A percentile compares a stretch with the other conserved stretches of the same genome.
Evolutionary conservation across 1,284 basidiomycete species (phyloP).

Genomic region (Tremellales sp.): DNA sequence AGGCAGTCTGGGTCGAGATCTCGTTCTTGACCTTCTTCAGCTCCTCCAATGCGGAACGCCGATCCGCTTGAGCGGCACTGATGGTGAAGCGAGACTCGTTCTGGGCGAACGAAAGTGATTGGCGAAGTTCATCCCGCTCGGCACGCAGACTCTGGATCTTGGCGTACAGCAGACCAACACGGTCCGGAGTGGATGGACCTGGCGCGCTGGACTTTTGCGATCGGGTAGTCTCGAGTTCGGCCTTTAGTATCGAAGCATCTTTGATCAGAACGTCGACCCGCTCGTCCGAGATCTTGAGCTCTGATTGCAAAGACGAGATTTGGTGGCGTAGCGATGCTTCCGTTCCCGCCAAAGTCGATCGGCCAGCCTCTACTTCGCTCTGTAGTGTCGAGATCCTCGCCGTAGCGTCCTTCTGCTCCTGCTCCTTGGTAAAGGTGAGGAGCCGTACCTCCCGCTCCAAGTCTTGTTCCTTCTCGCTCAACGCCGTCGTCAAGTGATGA

Average conservation of each 20-base stretch:
- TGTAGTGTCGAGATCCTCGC: background rate
- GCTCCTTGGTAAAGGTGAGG: conserved; percentile 6
- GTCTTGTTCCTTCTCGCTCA: conserved; percentile 5
- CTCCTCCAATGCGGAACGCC: conserved; percentile 36
- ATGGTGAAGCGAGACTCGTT: conserved; percentile 66
- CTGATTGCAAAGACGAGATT: too few relatives aligned
- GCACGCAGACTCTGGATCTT: conserved; percentile 60
- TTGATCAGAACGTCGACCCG: background rate
- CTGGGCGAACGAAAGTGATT: conserved; percentile 65
- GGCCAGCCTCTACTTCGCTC: background rate
- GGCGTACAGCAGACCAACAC: conserved; percentile 54
- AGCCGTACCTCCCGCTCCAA: conserved; percentile 12
- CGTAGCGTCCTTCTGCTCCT: conserved; percentile 7
- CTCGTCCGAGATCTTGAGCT: background rate
- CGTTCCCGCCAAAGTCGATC: too few relatives aligned
- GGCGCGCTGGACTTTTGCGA: background rate
- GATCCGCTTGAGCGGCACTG: conserved; percentile 57
- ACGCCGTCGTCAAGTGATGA: conserved; percentile 2
- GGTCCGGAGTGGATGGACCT: background rate
- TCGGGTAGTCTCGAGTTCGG: background rate
- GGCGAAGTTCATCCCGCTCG: conserved; percentile 65
- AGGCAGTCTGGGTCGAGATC: conserved; percentile 8
- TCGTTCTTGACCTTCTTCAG: conserved; percentile 22
- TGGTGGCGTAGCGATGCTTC: too few relatives aligned
- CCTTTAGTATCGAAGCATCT: background rate